phyloP scores from a whole-genome alignment of 129 eudicot species.

The Helianthus annuus region DNA sequence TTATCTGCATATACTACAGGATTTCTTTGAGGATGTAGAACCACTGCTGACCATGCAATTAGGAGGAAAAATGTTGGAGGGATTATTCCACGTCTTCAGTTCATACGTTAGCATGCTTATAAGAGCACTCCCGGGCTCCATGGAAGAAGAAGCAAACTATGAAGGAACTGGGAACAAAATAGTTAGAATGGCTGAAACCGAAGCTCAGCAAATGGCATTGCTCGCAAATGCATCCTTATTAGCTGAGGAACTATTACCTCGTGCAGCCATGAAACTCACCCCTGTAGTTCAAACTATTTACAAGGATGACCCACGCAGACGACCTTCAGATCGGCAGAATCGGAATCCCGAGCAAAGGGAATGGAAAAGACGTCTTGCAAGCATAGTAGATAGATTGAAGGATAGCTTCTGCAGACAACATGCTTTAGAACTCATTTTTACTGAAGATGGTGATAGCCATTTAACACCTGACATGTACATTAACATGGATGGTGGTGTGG shows the following conservation, averaged over 20 bases:
- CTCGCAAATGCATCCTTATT: constrained; percentile 93
- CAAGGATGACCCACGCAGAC: constrained; percentile 75
- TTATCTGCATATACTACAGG: constrained; percentile 47
- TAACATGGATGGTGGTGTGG: constrained; percentile 80
- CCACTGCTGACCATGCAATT: constrained; percentile 94
- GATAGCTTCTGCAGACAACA: constrained; percentile 95
- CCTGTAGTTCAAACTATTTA: constrained; percentile 50
- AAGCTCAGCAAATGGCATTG: constrained; percentile 93
- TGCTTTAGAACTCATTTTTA: constrained; percentile 92
- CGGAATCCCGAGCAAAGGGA: constrained; percentile 95
- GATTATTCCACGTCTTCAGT: constrained; percentile 76
- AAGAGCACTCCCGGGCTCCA: constrained; percentile 88
- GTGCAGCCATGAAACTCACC: constrained; percentile 91
- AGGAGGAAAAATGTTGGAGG: constrained; percentile 93
- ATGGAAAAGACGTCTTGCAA: constrained; percentile 88
- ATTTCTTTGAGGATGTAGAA: constrained; percentile 95
- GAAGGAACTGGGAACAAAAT: constrained; percentile 80
- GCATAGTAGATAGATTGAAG: constrained; percentile 86
- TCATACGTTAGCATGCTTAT: constrained; percentile 79
- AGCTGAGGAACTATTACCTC: constrained; percentile 92
- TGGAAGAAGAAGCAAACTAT: constrained; percentile 82
- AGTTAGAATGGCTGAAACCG: constrained; percentile 92
- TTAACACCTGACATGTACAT: constrained; percentile 88
- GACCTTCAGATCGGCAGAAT: constrained; percentile 69
- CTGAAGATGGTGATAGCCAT: constrained; percentile 93